These are phyloP conservation scores for Cercospora citrullina DNA, from an alignment of 2,329 filamentous ascomycete species.

Conservation along the genomic window DNA sequence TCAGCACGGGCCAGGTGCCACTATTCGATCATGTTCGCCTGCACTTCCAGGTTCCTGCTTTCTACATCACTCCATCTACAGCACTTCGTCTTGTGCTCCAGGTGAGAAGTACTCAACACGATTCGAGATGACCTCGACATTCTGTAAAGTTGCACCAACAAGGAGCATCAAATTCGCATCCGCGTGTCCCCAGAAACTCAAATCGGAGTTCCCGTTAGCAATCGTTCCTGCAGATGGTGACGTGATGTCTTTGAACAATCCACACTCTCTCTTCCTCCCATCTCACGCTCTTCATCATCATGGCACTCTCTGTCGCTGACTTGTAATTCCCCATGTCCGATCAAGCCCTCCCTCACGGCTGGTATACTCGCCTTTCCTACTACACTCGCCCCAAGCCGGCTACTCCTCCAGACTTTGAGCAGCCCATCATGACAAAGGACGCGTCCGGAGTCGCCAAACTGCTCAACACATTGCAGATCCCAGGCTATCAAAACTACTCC, in stretches of 20 bases:
- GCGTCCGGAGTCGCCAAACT: slow-evolving; percentile 19
- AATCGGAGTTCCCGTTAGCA: slow-evolving; percentile 2
- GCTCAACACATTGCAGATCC: slow-evolving; percentile 40
- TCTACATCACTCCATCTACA: not conserved
- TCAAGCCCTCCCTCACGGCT: slow-evolving; percentile 12
- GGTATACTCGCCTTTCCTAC: slow-evolving; percentile 17
- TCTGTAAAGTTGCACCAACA: not conserved
- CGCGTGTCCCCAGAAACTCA: not conserved
- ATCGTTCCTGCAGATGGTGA: slow-evolving; percentile 24
- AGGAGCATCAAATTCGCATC: not conserved
- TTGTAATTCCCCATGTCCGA: slow-evolving; percentile 3
- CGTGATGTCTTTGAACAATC: slow-evolving; percentile 6
- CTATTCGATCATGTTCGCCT: not conserved
- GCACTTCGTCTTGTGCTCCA: not conserved
- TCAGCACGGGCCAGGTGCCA: not conserved
- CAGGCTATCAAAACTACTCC: slow-evolving; percentile 35
- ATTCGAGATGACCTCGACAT: not conserved
- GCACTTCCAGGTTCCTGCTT: not conserved
- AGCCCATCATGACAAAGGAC: not conserved
- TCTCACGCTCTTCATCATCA: not conserved
- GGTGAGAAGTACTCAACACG: not conserved
- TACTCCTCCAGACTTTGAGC: not conserved
- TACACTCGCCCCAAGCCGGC: slow-evolving; percentile 12
- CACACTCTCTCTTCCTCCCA: not conserved
- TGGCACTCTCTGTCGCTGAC: not conserved